Base-by-base conservation (phyloP, 192 early-diverging fungal genomes). In the Backusella parvicylindrica region DNA sequence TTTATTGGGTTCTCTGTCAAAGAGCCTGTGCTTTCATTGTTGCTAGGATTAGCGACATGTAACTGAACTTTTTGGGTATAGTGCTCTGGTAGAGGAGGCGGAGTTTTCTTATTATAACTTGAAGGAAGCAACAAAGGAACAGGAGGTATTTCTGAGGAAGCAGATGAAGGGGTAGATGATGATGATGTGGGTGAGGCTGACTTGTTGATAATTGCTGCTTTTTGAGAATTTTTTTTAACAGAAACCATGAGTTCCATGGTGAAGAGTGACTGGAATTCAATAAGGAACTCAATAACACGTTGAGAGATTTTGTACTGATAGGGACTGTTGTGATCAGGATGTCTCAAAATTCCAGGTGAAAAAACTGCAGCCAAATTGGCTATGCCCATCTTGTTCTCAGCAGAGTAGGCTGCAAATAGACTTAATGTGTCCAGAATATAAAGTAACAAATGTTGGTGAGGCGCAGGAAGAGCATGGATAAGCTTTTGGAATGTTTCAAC, bases 251-350 rank as follows among this genome's bases (percentile, higher is more conserved):
- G 35, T 9, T 77, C 65, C 75, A 82, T 82, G 12, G 73, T 68
- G 64, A 88, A 89, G 23, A 79, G 83, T 43, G 77, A 80, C 69
- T 89, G 88, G 50, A 84, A 78, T 74, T 89, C 88, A 38, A 94
- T 94, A 5, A 94, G 79, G 68, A 94, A 94, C 73, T 91, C 92
- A 4, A 94, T 76, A 26, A 94, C 92, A 26, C 87, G 82, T 69
- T 92, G 90, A 11, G 92, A 90, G n/a, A 88, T 87, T 53, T 88
- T 89, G 78, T 94, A 94, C 69, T 94, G 89, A 23, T 90, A 88
- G 47, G 91, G 92, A 3, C 87, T 83, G 53, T 89, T 84, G 64
- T 94, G 91, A 36, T 84, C 83, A 12, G 92, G 92, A 50, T 94
- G 93, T 6, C 89, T 89, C 13, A 94, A 78, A 43, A 94, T 77